Evolutionary conservation across 345 rosid genomes (phyloP).

Genomic region (Streptanthus diversifolius): DNA sequence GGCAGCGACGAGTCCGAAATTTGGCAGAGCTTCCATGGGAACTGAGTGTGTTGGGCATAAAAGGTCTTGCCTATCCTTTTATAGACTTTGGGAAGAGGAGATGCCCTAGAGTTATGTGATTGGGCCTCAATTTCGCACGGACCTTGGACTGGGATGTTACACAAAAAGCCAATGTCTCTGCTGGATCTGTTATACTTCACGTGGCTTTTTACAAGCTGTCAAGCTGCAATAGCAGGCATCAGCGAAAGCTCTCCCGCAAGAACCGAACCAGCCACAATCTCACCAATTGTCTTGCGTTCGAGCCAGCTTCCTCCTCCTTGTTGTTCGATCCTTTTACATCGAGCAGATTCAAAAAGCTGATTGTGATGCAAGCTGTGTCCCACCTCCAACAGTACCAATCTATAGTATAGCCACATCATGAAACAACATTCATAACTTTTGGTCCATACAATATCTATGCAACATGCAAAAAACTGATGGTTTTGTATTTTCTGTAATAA

Average conservation of each 20-base stretch:
- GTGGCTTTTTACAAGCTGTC: constrained; percentile 80
- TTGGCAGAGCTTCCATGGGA: no score
- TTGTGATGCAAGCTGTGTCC: constrained; percentile 80
- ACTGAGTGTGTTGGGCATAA: no score
- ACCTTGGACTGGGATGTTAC: no score
- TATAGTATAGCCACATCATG: constrained; percentile 30
- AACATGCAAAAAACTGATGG: neutral
- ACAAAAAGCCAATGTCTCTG: constrained; percentile 44
- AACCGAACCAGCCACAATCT: constrained; percentile 73
- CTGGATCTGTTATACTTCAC: constrained; percentile 78
- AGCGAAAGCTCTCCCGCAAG: constrained; percentile 75
- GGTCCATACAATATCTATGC: neutral
- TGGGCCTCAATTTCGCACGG: no score
- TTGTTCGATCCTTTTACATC: constrained; percentile 63
- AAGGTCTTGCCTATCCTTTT: no score
- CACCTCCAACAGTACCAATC: constrained; percentile 89
- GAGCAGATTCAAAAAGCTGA: constrained; percentile 67
- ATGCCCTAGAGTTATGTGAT: no score
- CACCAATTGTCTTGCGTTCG: constrained; percentile 57
- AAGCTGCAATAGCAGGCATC: constrained; percentile 69
- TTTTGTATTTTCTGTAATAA: neutral
- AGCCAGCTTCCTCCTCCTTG: constrained; percentile 46
- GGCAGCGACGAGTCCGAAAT: no score
- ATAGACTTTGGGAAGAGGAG: no score
- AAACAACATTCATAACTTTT: neutral